Percentiles rank a stretch among this genome's conserved stretches.
These are phyloP conservation scores for Lantana camara DNA, from an alignment of 257 asterid species.

Conservation along the genomic window DNA sequence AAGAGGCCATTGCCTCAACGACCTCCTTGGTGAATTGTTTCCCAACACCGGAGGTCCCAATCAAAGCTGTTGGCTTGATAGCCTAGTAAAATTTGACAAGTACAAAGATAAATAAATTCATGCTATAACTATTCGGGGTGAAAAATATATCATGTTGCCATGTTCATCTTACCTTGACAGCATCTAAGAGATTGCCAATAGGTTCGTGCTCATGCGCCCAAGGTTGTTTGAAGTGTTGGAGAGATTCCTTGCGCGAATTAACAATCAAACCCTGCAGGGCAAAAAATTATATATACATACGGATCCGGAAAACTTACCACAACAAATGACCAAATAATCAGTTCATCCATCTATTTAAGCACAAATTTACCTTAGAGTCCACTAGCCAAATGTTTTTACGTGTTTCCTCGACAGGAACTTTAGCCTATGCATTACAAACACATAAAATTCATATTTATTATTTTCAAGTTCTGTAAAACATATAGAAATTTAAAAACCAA, in stretches of 20 bases:
- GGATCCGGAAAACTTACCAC: not conserved
- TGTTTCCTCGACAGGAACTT: slow-evolving; percentile 40
- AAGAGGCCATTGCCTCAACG: slow-evolving; percentile 81
- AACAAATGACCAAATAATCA: not conserved
- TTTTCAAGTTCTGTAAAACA: not conserved
- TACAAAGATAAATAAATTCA: not conserved
- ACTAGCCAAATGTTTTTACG: slow-evolving; percentile 74
- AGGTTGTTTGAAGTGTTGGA: slow-evolving; percentile 88
- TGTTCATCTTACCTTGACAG: slow-evolving; percentile 69
- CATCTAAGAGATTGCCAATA: slow-evolving; percentile 65
- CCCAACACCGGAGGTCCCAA: slow-evolving; percentile 98
- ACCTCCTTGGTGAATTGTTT: slow-evolving; percentile 81
- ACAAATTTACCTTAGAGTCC: slow-evolving; percentile 59
- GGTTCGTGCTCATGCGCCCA: slow-evolving; percentile 96
- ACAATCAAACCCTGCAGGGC: slow-evolving; percentile 80
- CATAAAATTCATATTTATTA: not conserved
- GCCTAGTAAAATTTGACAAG: slow-evolving; percentile 46
- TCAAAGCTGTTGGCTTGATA: slow-evolving; percentile 81
- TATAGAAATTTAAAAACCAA: not conserved
- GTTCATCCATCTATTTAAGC: not conserved
- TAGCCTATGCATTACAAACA: slow-evolving; percentile 32
- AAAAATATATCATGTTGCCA: slow-evolving; percentile 1
- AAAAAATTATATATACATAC: slow-evolving; percentile 9
- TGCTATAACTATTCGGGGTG: not conserved
- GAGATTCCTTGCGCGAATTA: slow-evolving; percentile 70